phyloP scores from a whole-genome alignment of 208 protist species.

The Tritrichomonas musculus region DNA sequence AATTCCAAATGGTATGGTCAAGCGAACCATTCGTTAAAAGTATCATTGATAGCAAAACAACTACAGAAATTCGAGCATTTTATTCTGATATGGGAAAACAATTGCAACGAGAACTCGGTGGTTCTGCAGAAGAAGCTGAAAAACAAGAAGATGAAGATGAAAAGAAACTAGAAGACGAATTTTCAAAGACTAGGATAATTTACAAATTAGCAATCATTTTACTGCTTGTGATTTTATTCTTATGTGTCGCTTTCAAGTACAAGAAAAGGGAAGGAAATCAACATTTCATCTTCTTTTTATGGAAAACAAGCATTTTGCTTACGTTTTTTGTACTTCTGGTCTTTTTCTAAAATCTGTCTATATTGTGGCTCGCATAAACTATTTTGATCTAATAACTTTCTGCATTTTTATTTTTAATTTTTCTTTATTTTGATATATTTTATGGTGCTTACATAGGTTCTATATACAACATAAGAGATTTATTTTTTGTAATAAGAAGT shows the following conservation, averaged over 20 bases:
- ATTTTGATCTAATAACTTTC: too few relatives aligned
- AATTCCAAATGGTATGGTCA: background rate
- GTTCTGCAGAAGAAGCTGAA: background rate
- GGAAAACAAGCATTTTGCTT: too few relatives aligned
- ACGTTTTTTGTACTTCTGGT: too few relatives aligned
- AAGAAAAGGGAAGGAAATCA: too few relatives aligned
- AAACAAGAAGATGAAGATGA: background rate
- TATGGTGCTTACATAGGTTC: too few relatives aligned
- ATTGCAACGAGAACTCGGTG: background rate
- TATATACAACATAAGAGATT: too few relatives aligned
- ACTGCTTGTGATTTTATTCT: background rate
- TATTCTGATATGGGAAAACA: background rate
- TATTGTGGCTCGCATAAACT: too few relatives aligned
- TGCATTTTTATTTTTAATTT: too few relatives aligned
- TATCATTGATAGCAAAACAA: background rate
- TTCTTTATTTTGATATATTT: too few relatives aligned
- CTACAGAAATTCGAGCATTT: background rate
- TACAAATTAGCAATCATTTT: slow-evolving; percentile 3
- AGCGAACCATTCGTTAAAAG: background rate
- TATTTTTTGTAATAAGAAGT: too few relatives aligned
- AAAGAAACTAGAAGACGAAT: background rate
- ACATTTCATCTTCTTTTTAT: too few relatives aligned
- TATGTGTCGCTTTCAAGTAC: background rate
- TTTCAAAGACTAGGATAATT: background rate
- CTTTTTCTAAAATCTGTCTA: too few relatives aligned